Evolutionary conservation across 495 filamentous ascomycete genomes (phyloP).

Genomic region (Podospora comata): DNA sequence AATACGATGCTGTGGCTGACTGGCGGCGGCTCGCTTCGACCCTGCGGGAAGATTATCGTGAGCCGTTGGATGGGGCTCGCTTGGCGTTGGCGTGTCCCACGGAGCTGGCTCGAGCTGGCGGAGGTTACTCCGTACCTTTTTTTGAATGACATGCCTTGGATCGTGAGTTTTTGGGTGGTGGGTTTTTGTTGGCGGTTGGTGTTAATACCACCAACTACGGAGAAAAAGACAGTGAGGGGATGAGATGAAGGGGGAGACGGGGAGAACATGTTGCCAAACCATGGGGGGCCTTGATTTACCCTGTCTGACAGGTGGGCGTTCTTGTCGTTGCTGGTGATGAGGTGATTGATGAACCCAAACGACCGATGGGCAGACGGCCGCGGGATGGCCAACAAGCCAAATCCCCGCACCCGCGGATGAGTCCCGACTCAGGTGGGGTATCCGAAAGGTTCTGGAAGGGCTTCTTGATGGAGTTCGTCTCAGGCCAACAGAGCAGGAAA

Average conservation of each 20-base stretch:
- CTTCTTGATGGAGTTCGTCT: neutral
- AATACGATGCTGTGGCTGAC: conserved; percentile 10
- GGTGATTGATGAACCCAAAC: conserved; percentile 3
- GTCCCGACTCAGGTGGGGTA: conserved; percentile 1
- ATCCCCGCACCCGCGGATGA: neutral
- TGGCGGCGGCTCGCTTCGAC: conserved; percentile 5
- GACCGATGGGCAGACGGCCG: neutral
- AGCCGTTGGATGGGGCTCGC: conserved; percentile 4
- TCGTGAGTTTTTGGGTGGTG: conserved; percentile 4
- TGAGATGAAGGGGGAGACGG: neutral
- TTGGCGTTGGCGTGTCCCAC: neutral
- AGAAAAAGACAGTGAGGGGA: neutral
- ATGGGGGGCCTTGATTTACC: neutral
- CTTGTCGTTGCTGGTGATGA: neutral
- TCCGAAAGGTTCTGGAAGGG: conserved; percentile 2
- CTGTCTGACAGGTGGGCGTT: neutral
- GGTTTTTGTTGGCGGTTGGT: neutral
- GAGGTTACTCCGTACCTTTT: conserved; percentile 8
- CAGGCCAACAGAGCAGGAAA: conserved; percentile 1
- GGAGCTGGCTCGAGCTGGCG: neutral
- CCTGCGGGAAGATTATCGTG: neutral
- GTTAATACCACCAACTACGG: neutral
- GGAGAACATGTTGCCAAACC: neutral
- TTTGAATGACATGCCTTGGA: conserved; percentile 9
- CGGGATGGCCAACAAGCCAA: neutral